Evolutionary conservation across 106 monocot species (phyloP), one percentile per base, ranked within the genome.

Genomic region (Platanthera zijinensis): DNA sequence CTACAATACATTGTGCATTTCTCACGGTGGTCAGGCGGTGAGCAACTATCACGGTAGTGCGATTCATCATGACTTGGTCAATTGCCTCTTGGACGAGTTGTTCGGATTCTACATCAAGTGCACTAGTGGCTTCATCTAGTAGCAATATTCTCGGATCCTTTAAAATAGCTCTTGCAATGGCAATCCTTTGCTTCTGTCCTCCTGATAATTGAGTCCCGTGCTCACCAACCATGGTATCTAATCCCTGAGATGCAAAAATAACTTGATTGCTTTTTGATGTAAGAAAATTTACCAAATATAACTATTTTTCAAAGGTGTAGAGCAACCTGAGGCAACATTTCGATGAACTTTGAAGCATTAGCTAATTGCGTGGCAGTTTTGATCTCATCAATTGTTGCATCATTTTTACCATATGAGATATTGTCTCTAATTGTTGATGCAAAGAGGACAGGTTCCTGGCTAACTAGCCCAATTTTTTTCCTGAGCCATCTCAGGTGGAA

Each of bases 81-180:
- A 90, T 82, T 14, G 90, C 90, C 51, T 90, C 90, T 75, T 90
- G 86, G n/a, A 90, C 90, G 57, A 90, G 75, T 45, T 78, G 50
- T 57, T 90, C 89, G 9, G 90, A 90, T 72, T 90, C 90, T 13
- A 82, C 84, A 84, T 90, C 90, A 7, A 90, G 79, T 13, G 90
- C 90, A 61, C 90, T 90, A 80, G 86, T 83, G 47, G 86, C 86
- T 71, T 86, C 86, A 54, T 86, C 86, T 45, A 86, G 71, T 11
- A 86, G 86, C 48, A 86, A 72, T 56, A 86, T 86, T 22, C 77
- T 61, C 28, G 86, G 86, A 51, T 83, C 80, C 61, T 86, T 86
- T 25, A 86, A 59, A 18, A 86, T 83, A 46, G 86, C 80, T 61
- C 86, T 77, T 11, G 86, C 86, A 61, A 86, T 86, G 63, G 86